Conservation (phyloP, 2,329 filamentous ascomycete genomes). For the Stemphylium beticola region DNA sequence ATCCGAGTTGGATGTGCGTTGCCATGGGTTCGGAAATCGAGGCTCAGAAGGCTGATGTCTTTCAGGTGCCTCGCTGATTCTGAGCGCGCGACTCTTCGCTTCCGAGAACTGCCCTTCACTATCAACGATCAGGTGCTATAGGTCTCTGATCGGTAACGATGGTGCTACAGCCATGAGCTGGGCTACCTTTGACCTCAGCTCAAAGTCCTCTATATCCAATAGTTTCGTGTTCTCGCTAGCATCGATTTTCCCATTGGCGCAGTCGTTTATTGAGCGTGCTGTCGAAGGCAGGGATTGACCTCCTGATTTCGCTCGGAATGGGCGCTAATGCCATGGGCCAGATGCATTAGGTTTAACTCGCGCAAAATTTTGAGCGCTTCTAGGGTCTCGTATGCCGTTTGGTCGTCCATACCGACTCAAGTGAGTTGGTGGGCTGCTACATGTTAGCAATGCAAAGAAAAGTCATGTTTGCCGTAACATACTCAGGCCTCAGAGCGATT, state of each 20-base stretch:
- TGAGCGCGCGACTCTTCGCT: slow-evolving; percentile 7
- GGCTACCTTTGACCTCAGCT: slow-evolving; percentile 20
- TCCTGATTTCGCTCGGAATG: not conserved
- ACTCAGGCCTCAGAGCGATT: not conserved
- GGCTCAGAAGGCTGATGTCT: not conserved
- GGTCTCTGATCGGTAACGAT: slow-evolving; percentile 16
- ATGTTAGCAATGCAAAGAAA: not conserved
- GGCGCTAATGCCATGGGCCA: not conserved
- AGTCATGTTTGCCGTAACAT: no score
- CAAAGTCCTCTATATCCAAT: slow-evolving; percentile 21
- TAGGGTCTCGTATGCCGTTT: not conserved
- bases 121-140: slow-evolving; percentile 26
- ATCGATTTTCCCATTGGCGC: not conserved
- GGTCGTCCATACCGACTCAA: not conserved
- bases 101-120: slow-evolving; percentile 10
- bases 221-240: slow-evolving; percentile 8
- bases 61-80: not conserved
- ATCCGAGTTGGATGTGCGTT: not conserved
- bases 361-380: not conserved
- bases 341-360: not conserved
- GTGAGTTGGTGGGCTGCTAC: not conserved
- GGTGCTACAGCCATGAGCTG: slow-evolving; percentile 28
- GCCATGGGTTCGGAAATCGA: not conserved
- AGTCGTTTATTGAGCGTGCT: not conserved
- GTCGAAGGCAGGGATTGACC: not conserved